Percentiles rank a stretch among this genome's conserved stretches.
phyloP scores from a whole-genome alignment of 495 filamentous ascomycete genomes.

The Platismatia glauca region DNA sequence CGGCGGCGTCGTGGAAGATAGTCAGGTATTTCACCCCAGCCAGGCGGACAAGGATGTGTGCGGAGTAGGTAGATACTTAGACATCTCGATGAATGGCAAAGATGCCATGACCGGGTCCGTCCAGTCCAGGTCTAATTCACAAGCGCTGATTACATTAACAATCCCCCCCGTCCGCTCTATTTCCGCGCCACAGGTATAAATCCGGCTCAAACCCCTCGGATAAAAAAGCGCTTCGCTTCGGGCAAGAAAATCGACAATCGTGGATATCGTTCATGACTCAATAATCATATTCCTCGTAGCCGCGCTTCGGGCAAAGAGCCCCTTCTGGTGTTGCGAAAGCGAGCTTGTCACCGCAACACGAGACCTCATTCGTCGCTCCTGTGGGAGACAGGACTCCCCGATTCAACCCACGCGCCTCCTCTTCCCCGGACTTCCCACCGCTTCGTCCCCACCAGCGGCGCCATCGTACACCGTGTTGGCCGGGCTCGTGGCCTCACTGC shows the following conservation, averaged over 20 bases:
- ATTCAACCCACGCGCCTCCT: slow-evolving; percentile 6
- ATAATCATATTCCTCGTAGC: not conserved
- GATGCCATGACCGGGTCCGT: no score
- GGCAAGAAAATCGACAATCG: not conserved
- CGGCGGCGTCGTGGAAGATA: no score
- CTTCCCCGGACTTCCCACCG: slow-evolving; percentile 13
- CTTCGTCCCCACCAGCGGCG: slow-evolving; percentile 3
- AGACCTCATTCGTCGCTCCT: not conserved
- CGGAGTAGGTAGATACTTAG: no score
- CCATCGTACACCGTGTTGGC: slow-evolving; percentile 12
- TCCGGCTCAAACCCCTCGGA: no score
- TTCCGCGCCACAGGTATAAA: not conserved
- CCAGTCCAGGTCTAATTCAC: no score
- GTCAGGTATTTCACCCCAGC: no score
- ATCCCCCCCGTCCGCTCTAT: not conserved
- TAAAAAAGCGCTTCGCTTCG: not conserved
- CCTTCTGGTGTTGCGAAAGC: not conserved
- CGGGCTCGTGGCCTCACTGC: slow-evolving; percentile 22
- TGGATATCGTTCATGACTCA: slow-evolving; percentile 1
- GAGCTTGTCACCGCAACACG: not conserved
- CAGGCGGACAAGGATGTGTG: no score
- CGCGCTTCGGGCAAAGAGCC: not conserved
- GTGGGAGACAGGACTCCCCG: not conserved
- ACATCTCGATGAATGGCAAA: no score
- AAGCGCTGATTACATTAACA: no score